Evolutionary conservation across 2,329 filamentous ascomycete genomes (phyloP), one percentile per base, ranked within the genome.

Genomic region (Colletotrichum musicola): DNA sequence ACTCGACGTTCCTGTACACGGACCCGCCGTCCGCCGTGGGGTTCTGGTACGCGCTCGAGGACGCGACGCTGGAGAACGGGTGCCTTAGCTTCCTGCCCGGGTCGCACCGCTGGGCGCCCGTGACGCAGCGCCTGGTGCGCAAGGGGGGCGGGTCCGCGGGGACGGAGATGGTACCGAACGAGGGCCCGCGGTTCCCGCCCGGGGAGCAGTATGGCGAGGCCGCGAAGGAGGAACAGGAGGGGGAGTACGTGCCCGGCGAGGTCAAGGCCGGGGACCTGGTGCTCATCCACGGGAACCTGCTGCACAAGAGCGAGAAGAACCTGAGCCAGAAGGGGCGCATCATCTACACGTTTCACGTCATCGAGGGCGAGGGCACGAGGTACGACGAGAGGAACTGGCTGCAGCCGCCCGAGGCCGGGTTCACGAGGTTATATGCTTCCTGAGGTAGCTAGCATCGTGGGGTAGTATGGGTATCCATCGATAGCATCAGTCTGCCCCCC

Each of bases 301-400:
- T 98, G 82, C 96, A 99, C 81, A 97, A 97, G 88, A 98, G 95
- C 78, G 94, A 97, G 87, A 93, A 88, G 85, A 99, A 99, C 78
- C 86, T 88, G 64, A 97, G 95, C 78, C 81, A 86, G 72, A 95
- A 93, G 84, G 94, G 95, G 22, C 86, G 95, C 72, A 97, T 96
- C 77, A 97, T 98, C 62, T 99, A 98, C 81, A 98, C 96, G 0
- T 99, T 98, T 79, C 96, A 99, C 83, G 89, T 97, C 66, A 98
- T 98, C 75, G 96, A 98, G 81, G 93, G 92, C 0, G 88, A 92
- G 20, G 86, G 80, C 0, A 84, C 90, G 50, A 84, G 82, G 62
- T 99, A 98, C 79, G 96, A 98, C 80, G 87, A 87, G 81, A 86
- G 86, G 80, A 99, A 99, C 81, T 98, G 96, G 96, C 81, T 99